A percentile compares a stretch with the other conserved stretches of the same genome.
These are phyloP conservation scores for Tagetes erecta DNA, from an alignment of 129 eudicot species.

Conservation along the genomic window DNA sequence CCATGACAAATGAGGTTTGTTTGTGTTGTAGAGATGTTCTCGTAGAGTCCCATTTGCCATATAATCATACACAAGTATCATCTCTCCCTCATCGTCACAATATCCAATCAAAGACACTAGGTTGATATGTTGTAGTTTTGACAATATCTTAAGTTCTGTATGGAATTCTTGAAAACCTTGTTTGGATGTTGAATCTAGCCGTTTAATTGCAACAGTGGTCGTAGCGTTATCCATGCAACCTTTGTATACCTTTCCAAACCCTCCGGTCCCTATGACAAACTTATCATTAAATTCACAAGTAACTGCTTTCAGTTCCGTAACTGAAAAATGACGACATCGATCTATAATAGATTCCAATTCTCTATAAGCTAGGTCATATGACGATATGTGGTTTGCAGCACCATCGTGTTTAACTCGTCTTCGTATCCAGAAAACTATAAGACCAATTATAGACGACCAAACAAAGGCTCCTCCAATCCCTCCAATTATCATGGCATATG, in stretches of 20 bases:
- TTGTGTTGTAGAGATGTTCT: too few relatives aligned
- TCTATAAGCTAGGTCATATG: too few relatives aligned
- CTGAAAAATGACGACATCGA: background rate
- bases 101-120: too few relatives aligned
- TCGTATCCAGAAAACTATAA: background rate
- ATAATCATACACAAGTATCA: too few relatives aligned
- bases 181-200: background rate
- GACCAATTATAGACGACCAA: background rate
- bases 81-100: too few relatives aligned
- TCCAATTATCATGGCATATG: too few relatives aligned
- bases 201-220: background rate
- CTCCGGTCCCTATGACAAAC: background rate
- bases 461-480: too few relatives aligned
- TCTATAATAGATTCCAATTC: background rate
- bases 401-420: background rate
- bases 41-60: too few relatives aligned
- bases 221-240: background rate
- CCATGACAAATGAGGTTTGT: too few relatives aligned
- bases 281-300: background rate
- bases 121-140: too few relatives aligned
- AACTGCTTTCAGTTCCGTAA: background rate
- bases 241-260: background rate
- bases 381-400: too few relatives aligned
- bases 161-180: background rate
- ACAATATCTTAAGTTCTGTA: background rate